Evolutionary conservation across 768 basidiomycete species (phyloP).

Genomic region (Collybia sp.): DNA sequence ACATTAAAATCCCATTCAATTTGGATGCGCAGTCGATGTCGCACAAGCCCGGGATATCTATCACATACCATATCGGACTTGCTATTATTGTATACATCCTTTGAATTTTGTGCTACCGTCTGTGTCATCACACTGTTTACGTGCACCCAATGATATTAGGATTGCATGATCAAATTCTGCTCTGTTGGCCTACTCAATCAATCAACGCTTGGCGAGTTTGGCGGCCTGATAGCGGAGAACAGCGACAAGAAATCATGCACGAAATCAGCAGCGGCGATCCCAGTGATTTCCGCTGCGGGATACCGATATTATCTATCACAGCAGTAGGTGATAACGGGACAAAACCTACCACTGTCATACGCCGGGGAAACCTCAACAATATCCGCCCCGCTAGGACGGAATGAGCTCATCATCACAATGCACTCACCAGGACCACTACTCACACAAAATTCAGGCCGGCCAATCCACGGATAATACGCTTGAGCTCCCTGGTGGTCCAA

Average conservation of each 20-base stretch:
- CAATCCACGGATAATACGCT: slow-evolving; percentile 75
- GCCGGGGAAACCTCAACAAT: slow-evolving; percentile 73
- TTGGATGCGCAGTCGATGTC: too few species aligned
- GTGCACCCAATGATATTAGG: neutral
- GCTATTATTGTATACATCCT: neutral
- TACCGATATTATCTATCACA: neutral
- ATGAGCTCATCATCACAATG: neutral
- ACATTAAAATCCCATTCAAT: slow-evolving; percentile 16
- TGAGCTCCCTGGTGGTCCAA: slow-evolving; percentile 80
- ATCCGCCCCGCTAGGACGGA: slow-evolving; percentile 51
- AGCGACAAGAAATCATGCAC: slow-evolving; percentile 67
- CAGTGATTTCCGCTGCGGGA: slow-evolving; percentile 56
- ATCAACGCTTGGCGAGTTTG: slow-evolving; percentile 3
- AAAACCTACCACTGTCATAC: slow-evolving; percentile 59
- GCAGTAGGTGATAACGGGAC: neutral
- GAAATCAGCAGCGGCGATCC: slow-evolving; percentile 63
- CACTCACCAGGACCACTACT: slow-evolving; percentile 12
- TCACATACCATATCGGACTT: too few species aligned
- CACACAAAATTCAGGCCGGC: slow-evolving; percentile 79
- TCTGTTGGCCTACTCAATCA: neutral
- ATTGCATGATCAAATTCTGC: neutral
- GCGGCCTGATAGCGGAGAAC: slow-evolving; percentile 42
- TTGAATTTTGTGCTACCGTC: neutral
- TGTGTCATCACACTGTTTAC: neutral
- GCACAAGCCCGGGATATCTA: too few species aligned